Evolutionary conservation across 768 basidiomycete genomes (phyloP).

Genomic region (Lactifluus subvellereus): DNA sequence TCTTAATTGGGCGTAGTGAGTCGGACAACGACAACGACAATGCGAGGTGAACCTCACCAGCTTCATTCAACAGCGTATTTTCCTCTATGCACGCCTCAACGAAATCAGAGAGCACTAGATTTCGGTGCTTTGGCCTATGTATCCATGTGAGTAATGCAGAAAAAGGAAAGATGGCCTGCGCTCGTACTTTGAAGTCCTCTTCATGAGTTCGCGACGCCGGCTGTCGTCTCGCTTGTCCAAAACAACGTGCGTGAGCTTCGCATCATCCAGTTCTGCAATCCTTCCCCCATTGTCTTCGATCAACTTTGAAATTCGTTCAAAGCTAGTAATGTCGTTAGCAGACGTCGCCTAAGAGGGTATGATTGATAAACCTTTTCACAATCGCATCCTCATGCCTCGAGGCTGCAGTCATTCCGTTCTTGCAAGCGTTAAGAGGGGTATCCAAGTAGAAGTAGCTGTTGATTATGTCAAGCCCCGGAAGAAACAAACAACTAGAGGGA

Average conservation of each 20-base stretch:
- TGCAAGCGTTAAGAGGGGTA: constrained; percentile 62
- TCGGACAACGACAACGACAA: background rate
- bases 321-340: constrained; percentile 37
- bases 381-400: constrained; percentile 50
- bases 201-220: constrained; percentile 64
- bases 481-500: background rate
- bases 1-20: constrained; percentile 2
- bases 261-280: constrained; percentile 60
- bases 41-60: constrained; percentile 46
- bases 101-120: constrained; percentile 73
- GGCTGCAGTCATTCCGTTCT: constrained; percentile 56
- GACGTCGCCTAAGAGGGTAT: background rate
- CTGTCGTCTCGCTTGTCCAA: constrained; percentile 77
- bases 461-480: constrained; percentile 4
- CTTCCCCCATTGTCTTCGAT: constrained; percentile 70
- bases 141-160: background rate
- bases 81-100: constrained; percentile 79
- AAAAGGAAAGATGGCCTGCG: background rate
- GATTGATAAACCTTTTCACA: constrained; percentile 43
- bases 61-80: constrained; percentile 76
- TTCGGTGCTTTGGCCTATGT: constrained; percentile 66
- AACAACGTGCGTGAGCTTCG: constrained; percentile 81
- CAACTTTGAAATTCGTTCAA: constrained; percentile 43
- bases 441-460: constrained; percentile 85
- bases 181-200: constrained; percentile 63